Conservation (phyloP, 352 stramenopile species). For the Phytophthora citrophthora region DNA sequence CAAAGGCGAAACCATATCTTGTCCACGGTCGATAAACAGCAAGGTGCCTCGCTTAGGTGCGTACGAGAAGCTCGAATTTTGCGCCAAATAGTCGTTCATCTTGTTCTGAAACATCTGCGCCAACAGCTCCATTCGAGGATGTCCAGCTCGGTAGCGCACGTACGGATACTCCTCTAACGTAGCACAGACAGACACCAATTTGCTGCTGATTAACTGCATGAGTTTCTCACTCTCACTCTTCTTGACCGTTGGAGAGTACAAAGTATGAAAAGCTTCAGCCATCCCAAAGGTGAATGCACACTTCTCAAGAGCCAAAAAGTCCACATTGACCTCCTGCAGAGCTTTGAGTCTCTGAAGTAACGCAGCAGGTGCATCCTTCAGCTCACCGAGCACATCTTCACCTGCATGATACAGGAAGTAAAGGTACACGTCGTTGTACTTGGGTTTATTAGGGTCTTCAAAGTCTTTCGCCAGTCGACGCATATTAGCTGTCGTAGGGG, state of each 20-base stretch:
- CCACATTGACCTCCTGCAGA: constrained; percentile 96
- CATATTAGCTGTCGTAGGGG: constrained; percentile 87
- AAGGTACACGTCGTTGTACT: constrained; percentile 94
- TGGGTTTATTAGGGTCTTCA: constrained; percentile 71
- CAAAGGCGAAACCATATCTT: constrained; percentile 94
- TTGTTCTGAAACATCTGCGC: constrained; percentile 93
- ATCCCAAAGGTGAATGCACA: constrained; percentile 96
- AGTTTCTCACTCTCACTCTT: constrained; percentile 50
- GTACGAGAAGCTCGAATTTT: constrained; percentile 93
- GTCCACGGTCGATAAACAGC: constrained; percentile 94
- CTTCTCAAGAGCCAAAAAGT: constrained; percentile 96
- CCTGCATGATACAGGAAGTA: constrained; percentile 93
- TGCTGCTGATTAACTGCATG: constrained; percentile 79
- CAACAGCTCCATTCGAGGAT: constrained; percentile 86
- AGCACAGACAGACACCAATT: constrained; percentile 96
- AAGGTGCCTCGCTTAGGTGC: constrained; percentile 90
- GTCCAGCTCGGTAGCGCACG: constrained; percentile 90
- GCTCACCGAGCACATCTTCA: constrained; percentile 79
- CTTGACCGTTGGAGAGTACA: constrained; percentile 76
- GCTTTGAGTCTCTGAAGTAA: constrained; percentile 86
- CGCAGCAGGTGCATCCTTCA: constrained; percentile 79
- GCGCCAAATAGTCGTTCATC: constrained; percentile 95
- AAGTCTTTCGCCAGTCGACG: constrained; percentile 89
- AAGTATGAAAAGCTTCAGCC: constrained; percentile 66
- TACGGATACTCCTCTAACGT: constrained; percentile 98